phyloP scores from a whole-genome alignment of 148 eudicot genomes.

The Rhododendron ferrugineum region DNA sequence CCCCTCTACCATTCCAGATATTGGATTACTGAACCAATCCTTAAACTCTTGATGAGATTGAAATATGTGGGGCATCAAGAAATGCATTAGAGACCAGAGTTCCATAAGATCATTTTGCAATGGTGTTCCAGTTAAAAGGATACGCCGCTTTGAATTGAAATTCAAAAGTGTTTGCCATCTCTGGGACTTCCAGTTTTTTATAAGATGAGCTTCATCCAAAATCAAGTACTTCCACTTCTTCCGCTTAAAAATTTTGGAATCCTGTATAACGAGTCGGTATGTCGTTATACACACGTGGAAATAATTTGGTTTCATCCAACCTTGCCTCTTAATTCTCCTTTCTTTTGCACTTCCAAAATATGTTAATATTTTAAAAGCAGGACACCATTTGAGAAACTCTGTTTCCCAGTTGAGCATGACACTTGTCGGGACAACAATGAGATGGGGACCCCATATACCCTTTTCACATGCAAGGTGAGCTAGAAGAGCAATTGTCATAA shows the following conservation, averaged over 20 bases:
- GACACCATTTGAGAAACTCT: constrained; percentile 99
- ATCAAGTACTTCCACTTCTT: constrained; percentile 99
- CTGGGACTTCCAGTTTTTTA: constrained; percentile 99
- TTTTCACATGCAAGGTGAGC: constrained; percentile 97
- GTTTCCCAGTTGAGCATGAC: constrained; percentile 99
- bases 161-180: constrained; percentile 98
- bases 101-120: constrained; percentile 99
- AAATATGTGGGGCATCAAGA: constrained; percentile 98
- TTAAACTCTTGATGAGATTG: constrained; percentile 99
- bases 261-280: constrained; percentile 97
- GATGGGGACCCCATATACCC: constrained; percentile 99
- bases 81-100: constrained; percentile 99
- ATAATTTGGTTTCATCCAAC: constrained; percentile 93
- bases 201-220: constrained; percentile 98
- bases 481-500: constrained; percentile 97
- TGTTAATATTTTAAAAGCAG: constrained; percentile 96
- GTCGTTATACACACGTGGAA: constrained; percentile 98
- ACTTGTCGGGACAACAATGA: constrained; percentile 98
- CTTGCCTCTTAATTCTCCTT: constrained; percentile 88
- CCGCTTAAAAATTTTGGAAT: constrained; percentile 91
- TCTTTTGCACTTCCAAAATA: constrained; percentile 99
- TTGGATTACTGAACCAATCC: constrained; percentile 98
- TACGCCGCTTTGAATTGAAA: constrained; percentile 93
- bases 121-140: constrained; percentile 97
- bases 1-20: constrained; percentile 97